Evolutionary conservation across 2,329 filamentous ascomycete species (phyloP), one percentile per base, ranked within the genome.

Genomic region (Microsporum ferrugineum): DNA sequence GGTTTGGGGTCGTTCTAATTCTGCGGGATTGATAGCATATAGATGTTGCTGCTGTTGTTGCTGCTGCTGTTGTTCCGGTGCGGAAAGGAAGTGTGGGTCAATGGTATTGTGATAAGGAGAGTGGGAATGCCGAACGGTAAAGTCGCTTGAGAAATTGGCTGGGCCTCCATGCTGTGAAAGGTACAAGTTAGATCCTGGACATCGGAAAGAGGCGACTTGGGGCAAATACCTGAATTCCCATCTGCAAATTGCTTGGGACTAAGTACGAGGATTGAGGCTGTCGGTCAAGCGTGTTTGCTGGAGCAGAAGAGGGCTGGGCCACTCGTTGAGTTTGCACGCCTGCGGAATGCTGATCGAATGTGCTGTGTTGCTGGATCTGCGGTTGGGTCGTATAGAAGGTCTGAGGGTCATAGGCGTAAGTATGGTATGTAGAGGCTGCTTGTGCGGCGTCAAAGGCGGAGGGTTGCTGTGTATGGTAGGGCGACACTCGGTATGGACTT

Each of bases 21-120:
- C 63, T 17, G 62, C 63, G 1, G 65, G 65, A 49, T 66, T 66
- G 36, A 66, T 63, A 49, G 61, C 61, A 64, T 12, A 63, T 56
- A 53, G 38, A 5, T 57, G 55, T 17, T 56, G 51, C 27, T 39
- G 33, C n/a, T 59, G 58, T 12, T 51, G 43, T 38, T 51, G 58
- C 31, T 51, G 57, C 27, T 23, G 58, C 23, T 60, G 58, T 31
- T 63, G 60, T 7, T 59, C 56, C 2, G 62, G 61, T 3, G 68
- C 41, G 6, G 70, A 71, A 4, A 76, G 68, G 43, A 72, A 76
- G 36, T 73, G 73, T 0, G 74, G 74, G 57, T 76, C 71, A 55
- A 76, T 76, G 3, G 73, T 75, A 36, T 69, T 71, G 60, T 73
- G 70, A 49, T 68, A 70, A 12, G 63, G 60, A 14, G 70, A 63